Base-by-base conservation (phyloP, 139 green algal species). In the Microglena sp. region DNA sequence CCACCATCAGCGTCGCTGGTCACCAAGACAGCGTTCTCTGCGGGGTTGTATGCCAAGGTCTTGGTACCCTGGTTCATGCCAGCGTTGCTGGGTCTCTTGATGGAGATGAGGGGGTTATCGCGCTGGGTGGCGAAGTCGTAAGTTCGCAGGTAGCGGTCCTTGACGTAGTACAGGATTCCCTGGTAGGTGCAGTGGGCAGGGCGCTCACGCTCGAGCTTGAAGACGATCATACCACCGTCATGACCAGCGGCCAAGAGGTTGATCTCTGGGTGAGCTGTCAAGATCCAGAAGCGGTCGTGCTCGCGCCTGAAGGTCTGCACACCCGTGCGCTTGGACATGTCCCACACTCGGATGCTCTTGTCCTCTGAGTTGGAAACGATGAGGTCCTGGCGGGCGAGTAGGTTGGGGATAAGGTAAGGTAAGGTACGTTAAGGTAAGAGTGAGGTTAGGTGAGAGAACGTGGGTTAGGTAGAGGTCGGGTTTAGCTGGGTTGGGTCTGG, bases 341-440 rank as follows among this genome's bases (percentile, higher is more conserved):
- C 94, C 94, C 94, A 99, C 50, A 98, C 94, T 21, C 94, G 83
- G 71, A 99, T 95, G 72, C 70, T 90, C 78, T 97, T 97, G 87
- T 99, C 94, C 80, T 99, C 94, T 28, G 77, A 91, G 83, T 99
- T 96, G 60, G 84, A 95, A 62, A 99, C 89, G 72, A 99, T 97
- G 45, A 97, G 81, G 77, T 99, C 94, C 85, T 97, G 69, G 2
- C 7, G 32, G 64, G n/a, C 15, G 29, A 18, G 5, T 45, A 3
- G 57, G 33, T 2, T 24, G 32, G 24, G n/a, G n/a, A n/a, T n/a
- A n/a, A n/a, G n/a, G n/a, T n/a, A n/a, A n/a, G n/a, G n/a, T n/a
- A n/a, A n/a, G n/a, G n/a, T n/a, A n/a, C n/a, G n/a, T n/a, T n/a
- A n/a, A n/a, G n/a, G n/a, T n/a, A n/a, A n/a, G n/a, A n/a, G n/a